phyloP scores from a whole-genome alignment of 305 asterid genomes.

The Fraxinus greggii region DNA sequence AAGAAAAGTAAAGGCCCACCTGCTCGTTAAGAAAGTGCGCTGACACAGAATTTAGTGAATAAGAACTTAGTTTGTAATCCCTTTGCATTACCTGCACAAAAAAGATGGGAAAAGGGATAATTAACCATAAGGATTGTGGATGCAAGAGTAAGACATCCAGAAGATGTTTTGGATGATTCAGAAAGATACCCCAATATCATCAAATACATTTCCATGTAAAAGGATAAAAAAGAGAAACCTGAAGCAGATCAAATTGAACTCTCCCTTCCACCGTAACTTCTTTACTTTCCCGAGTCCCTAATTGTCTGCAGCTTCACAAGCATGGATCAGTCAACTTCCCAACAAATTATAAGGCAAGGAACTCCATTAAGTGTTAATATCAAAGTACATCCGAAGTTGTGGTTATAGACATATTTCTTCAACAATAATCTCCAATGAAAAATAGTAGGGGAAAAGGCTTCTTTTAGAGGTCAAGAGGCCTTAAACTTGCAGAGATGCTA shows the following conservation, averaged over 20 bases:
- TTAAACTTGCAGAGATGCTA: neutral
- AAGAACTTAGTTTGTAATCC: slow-evolving; percentile 91
- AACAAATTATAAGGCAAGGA: slow-evolving; percentile 2
- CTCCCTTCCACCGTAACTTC: slow-evolving; percentile 95
- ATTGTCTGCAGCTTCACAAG: slow-evolving; percentile 66
- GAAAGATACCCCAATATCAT: slow-evolving; percentile 14
- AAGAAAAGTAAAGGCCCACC: slow-evolving; percentile 37
- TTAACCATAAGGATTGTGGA: slow-evolving; percentile 9
- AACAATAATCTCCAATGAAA: neutral
- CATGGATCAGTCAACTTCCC: slow-evolving; percentile 33
- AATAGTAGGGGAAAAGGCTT: slow-evolving; percentile 1
- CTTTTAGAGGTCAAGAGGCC: slow-evolving; percentile 6
- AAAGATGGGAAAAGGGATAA: slow-evolving; percentile 24
- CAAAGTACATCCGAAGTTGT: neutral
- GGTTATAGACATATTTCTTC: neutral
- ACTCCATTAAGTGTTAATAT: neutral
- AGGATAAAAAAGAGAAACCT: slow-evolving; percentile 47
- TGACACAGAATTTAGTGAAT: slow-evolving; percentile 92
- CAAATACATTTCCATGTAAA: slow-evolving; percentile 12
- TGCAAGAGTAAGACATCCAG: slow-evolving; percentile 13
- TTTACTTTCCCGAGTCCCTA: slow-evolving; percentile 94
- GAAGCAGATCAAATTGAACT: slow-evolving; percentile 94
- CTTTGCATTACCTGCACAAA: slow-evolving; percentile 77
- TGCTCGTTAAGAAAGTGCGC: slow-evolving; percentile 98
- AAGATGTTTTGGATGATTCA: slow-evolving; percentile 17